phyloP scores from a whole-genome alignment of 2,329 filamentous ascomycete genomes.

The Ilyonectria sp. region DNA sequence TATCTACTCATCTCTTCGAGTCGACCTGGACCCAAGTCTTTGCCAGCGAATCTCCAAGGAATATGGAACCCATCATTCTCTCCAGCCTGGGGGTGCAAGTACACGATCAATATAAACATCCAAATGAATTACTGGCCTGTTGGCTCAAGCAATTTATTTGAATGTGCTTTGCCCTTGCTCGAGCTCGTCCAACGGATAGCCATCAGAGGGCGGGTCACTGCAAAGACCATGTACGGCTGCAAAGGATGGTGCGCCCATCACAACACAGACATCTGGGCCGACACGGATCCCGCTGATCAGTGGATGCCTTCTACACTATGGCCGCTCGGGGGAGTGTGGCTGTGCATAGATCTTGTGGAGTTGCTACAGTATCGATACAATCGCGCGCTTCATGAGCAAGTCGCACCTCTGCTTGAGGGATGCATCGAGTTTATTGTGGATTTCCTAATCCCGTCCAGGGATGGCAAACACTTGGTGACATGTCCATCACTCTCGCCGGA shows the following conservation, averaged over 20 bases:
- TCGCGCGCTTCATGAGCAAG: conserved; percentile 31
- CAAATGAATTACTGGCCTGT: conserved; percentile 69
- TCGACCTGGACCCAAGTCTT: conserved; percentile 38
- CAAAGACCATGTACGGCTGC: conserved; percentile 55
- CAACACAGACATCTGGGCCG: conserved; percentile 58
- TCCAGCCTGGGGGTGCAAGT: conserved; percentile 62
- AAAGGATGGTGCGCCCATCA: conserved; percentile 56
- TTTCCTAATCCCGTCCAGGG: conserved; percentile 51
- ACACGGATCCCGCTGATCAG: conserved; percentile 55
- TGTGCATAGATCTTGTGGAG: conserved; percentile 44
- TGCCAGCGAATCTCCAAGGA: conserved; percentile 54
- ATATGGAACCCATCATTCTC: conserved; percentile 53
- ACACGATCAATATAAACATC: conserved; percentile 66
- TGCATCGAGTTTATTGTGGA: conserved; percentile 57
- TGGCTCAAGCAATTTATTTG: conserved; percentile 52
- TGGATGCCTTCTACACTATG: conserved; percentile 49
- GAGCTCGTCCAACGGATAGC: conserved; percentile 46
- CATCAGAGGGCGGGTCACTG: conserved; percentile 50
- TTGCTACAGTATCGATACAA: conserved; percentile 44
- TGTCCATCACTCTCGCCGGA: conserved; percentile 47
- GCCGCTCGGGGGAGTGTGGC: conserved; percentile 46
- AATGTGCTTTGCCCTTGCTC: conserved; percentile 59
- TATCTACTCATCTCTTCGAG: conserved; percentile 51
- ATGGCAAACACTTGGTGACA: conserved; percentile 46
- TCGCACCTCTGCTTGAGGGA: conserved; percentile 52